Percentiles rank a stretch among this genome's conserved stretches.
phyloP scores from a whole-genome alignment of 805 yeast genomes.

The Candida koratica region DNA sequence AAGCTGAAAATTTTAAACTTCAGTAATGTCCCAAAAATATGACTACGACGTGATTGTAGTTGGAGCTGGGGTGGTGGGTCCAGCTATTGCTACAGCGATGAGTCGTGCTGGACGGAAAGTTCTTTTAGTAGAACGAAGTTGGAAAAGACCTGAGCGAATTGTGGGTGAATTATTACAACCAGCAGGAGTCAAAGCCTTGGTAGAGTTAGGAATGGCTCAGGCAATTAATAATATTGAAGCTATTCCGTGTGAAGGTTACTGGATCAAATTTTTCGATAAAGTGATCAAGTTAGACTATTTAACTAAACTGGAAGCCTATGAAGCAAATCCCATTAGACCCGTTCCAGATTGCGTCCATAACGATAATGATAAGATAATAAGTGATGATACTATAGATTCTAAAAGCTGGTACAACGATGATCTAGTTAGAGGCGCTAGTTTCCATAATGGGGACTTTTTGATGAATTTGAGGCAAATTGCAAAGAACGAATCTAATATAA shows the following conservation, averaged over 20 bases:
- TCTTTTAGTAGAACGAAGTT: conserved; percentile 76
- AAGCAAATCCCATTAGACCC: conserved; percentile 42
- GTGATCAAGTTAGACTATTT: conserved; percentile 68
- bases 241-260: conserved; percentile 72
- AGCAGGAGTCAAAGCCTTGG: conserved; percentile 83
- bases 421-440: conserved; percentile 70
- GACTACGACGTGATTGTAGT: conserved; percentile 79
- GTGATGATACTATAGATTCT: conserved; percentile 46
- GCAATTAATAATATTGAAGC: conserved; percentile 77
- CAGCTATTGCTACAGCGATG: conserved; percentile 82
- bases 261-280: conserved; percentile 62
- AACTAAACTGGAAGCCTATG: conserved; percentile 44
- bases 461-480: conserved; percentile 72
- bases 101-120: conserved; percentile 90
- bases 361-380: conserved; percentile 51
- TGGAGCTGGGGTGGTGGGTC: conserved; percentile 99
- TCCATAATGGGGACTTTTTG: conserved; percentile 90
- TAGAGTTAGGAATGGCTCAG: conserved; percentile 76
- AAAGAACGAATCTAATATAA: conserved; percentile 64
- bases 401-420: conserved; percentile 57
- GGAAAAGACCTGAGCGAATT: conserved; percentile 90
- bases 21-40: not conserved
- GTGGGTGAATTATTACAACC: conserved; percentile 98
- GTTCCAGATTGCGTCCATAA: conserved; percentile 53
- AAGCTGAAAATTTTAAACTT: not conserved